phyloP scores from a whole-genome alignment of 2,329 filamentous ascomycete genomes.

The Ceratocystis ficicola region DNA sequence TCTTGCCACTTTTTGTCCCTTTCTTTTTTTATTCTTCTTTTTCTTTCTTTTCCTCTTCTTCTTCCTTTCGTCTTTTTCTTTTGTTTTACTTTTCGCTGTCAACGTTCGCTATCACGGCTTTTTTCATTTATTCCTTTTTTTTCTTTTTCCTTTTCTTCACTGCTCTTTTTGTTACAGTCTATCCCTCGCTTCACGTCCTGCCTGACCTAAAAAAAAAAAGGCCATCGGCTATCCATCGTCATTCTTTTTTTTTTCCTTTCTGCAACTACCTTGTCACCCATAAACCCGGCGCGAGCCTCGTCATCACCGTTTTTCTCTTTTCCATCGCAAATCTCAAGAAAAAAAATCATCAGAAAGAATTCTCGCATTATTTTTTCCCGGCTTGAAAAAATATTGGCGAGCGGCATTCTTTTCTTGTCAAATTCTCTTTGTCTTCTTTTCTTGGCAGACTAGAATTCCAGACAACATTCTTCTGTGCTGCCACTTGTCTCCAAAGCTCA shows the following conservation, averaged over 20 bases:
- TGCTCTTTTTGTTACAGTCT: constrained; percentile 3
- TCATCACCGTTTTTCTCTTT: constrained; percentile 7
- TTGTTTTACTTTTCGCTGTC: background rate
- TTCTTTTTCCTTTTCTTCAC: constrained; percentile 4
- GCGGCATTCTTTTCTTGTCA: background rate
- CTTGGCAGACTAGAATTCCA: background rate
- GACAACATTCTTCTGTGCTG: background rate
- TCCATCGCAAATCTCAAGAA: background rate
- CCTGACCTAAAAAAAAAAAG: background rate
- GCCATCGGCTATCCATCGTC: constrained; percentile 5
- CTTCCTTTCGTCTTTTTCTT: constrained; percentile 5
- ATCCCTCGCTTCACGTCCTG: background rate
- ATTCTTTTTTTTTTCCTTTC: constrained; percentile 10
- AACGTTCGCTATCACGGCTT: constrained; percentile 16
- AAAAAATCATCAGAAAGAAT: background rate
- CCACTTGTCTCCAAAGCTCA: constrained; percentile 6
- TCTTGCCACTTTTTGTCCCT: constrained; percentile 14
- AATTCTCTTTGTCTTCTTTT: background rate
- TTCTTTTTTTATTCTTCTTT: constrained; percentile 8
- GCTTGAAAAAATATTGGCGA: background rate
- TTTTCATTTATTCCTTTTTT: background rate
- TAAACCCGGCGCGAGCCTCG: constrained; percentile 20
- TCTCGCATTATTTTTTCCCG: background rate
- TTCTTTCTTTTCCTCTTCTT: constrained; percentile 3
- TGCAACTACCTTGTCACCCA: constrained; percentile 9